phyloP scores from a whole-genome alignment of 108 stramenopile species.

The Cyclostephanos invisitatus region DNA sequence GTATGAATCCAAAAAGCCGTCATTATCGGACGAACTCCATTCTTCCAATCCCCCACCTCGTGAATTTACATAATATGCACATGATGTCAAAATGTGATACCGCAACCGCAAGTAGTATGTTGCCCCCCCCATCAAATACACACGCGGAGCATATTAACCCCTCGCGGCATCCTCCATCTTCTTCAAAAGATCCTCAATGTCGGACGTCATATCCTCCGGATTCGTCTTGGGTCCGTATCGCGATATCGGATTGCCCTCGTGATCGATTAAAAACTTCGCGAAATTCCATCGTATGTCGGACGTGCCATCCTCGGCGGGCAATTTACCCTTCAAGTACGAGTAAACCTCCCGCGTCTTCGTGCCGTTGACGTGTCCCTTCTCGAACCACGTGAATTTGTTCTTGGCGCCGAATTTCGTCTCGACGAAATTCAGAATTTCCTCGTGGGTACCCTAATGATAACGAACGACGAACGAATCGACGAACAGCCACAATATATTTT shows the following conservation, averaged over 20 bases:
- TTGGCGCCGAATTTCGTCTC: constrained; percentile 47
- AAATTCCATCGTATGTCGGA: constrained; percentile 70
- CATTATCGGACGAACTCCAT: no score
- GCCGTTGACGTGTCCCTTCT: constrained; percentile 82
- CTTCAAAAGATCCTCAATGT: constrained; percentile 66
- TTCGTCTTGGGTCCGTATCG: constrained; percentile 54
- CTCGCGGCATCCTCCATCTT: constrained; percentile 44
- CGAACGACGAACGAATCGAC: no score
- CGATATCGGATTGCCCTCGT: constrained; percentile 64
- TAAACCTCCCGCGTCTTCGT: constrained; percentile 69
- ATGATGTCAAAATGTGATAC: no score
- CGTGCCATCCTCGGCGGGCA: constrained; percentile 62
- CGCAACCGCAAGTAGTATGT: no score
- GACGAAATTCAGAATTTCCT: constrained; percentile 66
- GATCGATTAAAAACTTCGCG: constrained; percentile 69
- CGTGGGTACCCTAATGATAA: constrained; percentile 54
- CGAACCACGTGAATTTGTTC: constrained; percentile 74
- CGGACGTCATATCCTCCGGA: constrained; percentile 56
- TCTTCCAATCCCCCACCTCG: no score
- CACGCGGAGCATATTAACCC: background rate
- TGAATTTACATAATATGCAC: no score
- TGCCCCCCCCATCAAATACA: background rate
- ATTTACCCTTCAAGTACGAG: constrained; percentile 57
- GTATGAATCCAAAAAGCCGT: no score
- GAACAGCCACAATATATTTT: no score